Evolutionary conservation across 805 yeast genomes (phyloP), one percentile per base, ranked within the genome.

Genomic region (Candida endomychidarum): DNA sequence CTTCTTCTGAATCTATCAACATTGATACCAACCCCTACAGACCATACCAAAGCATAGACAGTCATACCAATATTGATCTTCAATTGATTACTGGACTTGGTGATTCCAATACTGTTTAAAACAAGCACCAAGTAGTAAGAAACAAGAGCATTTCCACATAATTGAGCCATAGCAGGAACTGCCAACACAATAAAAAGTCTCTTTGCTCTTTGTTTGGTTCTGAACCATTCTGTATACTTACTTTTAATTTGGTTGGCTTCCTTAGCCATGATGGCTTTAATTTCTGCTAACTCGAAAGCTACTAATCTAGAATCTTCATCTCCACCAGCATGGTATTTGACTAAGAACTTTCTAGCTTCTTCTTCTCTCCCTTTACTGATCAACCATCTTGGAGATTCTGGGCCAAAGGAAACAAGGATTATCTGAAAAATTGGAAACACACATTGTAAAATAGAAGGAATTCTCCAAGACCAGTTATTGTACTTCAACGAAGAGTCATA

Each of bases 361-460:
- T 65, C 72, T 30, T 56, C 28, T 40, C 62, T 57, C n/a, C 70
- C 74, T 44, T 65, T 63, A 17, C 64, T 54, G 38, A 73, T 51
- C 31, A 63, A 60, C 50, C 43, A 74, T 50, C 78, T 60, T 44
- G 78, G 78, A 8, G 73, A 66, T 48, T 74, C 78, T 17, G 80
- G 80, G 40, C 70, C 60, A 35, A 57, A 50, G 57, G 56, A 65
- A 31, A 69, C 42, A 24, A 65, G 50, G 2, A 45, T 2, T 9
- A 63, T 10, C 49, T 73, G 78, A 17, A 70, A 9, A 1, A 65
- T n/a, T 2, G 81, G 78, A 45, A 71, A 58, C 8, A 63, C 51
- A 25, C 70, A 75, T 56, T 78, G 82, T 28, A 77, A 42, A 33
- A 65, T 63, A 6, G 78, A 64, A 27, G 83, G 82, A 41, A 77